phyloP scores from a whole-genome alignment of 2,329 filamentous ascomycete genomes.

The Curvularia verruculosa region DNA sequence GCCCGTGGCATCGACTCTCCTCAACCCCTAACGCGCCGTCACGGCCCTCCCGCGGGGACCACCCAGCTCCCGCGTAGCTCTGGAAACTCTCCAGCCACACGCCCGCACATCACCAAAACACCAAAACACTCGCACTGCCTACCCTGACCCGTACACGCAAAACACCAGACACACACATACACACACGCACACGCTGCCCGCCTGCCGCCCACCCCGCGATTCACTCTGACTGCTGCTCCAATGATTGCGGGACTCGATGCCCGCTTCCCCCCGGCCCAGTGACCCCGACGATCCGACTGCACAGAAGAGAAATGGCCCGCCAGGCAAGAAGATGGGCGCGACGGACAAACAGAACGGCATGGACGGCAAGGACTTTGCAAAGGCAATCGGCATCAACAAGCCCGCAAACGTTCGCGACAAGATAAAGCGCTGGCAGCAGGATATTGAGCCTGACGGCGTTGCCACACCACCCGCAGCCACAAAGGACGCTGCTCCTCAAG shows the following conservation, averaged over 20 bases:
- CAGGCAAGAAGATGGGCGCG: constrained; percentile 35
- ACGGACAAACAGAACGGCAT: constrained; percentile 38
- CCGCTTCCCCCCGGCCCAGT: constrained; percentile 31
- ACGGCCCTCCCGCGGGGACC: constrained; percentile 10
- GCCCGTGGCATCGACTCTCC: neutral
- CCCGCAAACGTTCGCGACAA: constrained; percentile 69
- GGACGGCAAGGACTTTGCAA: constrained; percentile 48
- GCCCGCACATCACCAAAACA: constrained; percentile 13
- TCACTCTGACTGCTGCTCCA: constrained; percentile 21
- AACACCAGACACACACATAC: neutral
- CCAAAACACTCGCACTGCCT: neutral
- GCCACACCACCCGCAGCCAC: neutral
- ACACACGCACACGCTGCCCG: neutral
- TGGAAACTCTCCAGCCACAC: constrained; percentile 14
- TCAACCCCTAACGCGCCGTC: neutral
- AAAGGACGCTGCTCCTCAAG: neutral
- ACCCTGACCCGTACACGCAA: neutral
- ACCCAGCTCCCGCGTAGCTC: constrained; percentile 7
- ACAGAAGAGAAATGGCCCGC: constrained; percentile 39
- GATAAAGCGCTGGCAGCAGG: constrained; percentile 83
- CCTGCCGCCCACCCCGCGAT: constrained; percentile 15
- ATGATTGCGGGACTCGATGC: constrained; percentile 34
- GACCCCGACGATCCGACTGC: constrained; percentile 25
- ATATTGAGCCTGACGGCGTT: constrained; percentile 67
- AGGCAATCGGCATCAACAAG: constrained; percentile 50